Percentiles rank a stretch among this genome's conserved stretches.
These are phyloP conservation scores for Thraustochytrium striatum DNA, from an alignment of 352 stramenopile genomes.

Conservation along the genomic window DNA sequence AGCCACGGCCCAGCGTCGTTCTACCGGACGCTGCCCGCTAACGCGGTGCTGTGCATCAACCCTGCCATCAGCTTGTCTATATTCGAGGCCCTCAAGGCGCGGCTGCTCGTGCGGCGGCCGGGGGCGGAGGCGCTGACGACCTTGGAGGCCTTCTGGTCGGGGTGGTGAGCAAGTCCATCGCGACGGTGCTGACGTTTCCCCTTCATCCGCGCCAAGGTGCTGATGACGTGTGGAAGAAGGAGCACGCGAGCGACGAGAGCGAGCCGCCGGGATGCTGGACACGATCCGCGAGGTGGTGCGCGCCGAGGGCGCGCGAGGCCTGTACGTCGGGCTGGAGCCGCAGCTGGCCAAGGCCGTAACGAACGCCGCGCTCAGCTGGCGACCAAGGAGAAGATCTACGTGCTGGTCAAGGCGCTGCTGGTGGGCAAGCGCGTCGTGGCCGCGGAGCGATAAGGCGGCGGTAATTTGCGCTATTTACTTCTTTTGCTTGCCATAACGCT, in stretches of 20 bases:
- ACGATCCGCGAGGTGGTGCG: slow-evolving; percentile 72
- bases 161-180: slow-evolving; percentile 82
- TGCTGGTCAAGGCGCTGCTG: slow-evolving; percentile 74
- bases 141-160: slow-evolving; percentile 86
- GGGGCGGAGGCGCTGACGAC: slow-evolving; percentile 53
- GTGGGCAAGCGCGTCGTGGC: too few relatives aligned
- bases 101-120: slow-evolving; percentile 8
- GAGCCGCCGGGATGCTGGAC: slow-evolving; percentile 61
- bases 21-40: slow-evolving; percentile 80
- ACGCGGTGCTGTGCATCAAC: slow-evolving; percentile 91
- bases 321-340: slow-evolving; percentile 87
- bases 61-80: slow-evolving; percentile 93
- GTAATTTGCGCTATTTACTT: too few relatives aligned
- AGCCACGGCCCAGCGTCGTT: slow-evolving; percentile 62
- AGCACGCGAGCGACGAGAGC: slow-evolving; percentile 39
- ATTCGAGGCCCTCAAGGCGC: slow-evolving; percentile 75
- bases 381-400: slow-evolving; percentile 94
- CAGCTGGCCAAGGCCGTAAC: slow-evolving; percentile 93
- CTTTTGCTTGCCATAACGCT: slow-evolving; percentile 8
- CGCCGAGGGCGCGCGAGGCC: slow-evolving; percentile 73
- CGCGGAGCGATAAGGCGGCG: too few relatives aligned
- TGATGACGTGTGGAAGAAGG: slow-evolving; percentile 78
- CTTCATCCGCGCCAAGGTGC: slow-evolving; percentile 91
- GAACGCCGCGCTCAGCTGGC: slow-evolving; percentile 90
- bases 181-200: slow-evolving; percentile 92